Percentiles rank a stretch among this genome's conserved stretches.
phyloP scores from a whole-genome alignment of 169 alveolate genomes.

The Cryptosporidium andersoni region DNA sequence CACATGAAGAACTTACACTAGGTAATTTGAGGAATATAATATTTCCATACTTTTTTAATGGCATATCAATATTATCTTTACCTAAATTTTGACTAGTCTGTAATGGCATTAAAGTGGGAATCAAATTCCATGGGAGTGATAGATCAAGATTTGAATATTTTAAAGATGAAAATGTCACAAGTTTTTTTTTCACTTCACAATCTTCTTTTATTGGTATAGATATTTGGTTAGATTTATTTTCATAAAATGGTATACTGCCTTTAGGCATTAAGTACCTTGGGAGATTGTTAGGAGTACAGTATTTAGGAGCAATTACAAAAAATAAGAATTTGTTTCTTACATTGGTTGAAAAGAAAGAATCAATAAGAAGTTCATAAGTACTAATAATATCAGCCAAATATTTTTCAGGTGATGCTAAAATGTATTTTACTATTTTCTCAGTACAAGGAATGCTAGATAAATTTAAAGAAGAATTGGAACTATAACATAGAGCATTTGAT shows the following conservation, averaged over 20 bases:
- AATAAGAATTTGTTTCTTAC: slow-evolving; percentile 17
- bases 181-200: too few species aligned
- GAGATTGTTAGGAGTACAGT: background rate
- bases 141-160: background rate
- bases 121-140: slow-evolving; percentile 42
- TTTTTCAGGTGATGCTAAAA: slow-evolving; percentile 27
- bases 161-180: too few species aligned
- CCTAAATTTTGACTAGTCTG: slow-evolving; percentile 25
- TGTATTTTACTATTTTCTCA: slow-evolving; percentile 4
- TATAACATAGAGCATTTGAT: slow-evolving; percentile 47
- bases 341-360: slow-evolving; percentile 1
- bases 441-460: slow-evolving; percentile 42
- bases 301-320: slow-evolving; percentile 32
- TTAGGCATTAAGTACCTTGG: slow-evolving; percentile 1
- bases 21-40: slow-evolving; percentile 32
- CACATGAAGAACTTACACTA: slow-evolving; percentile 31
- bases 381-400: slow-evolving; percentile 10
- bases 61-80: background rate
- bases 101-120: slow-evolving; percentile 27
- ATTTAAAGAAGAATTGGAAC: slow-evolving; percentile 18
- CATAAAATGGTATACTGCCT: background rate
- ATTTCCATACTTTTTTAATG: slow-evolving; percentile 18
- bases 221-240: background rate
- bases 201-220: too few species aligned
- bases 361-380: slow-evolving; percentile 7